These are phyloP conservation scores for Plasmodium reichenowi DNA, from an alignment of 169 alveolate genomes.

Conservation along the genomic window DNA sequence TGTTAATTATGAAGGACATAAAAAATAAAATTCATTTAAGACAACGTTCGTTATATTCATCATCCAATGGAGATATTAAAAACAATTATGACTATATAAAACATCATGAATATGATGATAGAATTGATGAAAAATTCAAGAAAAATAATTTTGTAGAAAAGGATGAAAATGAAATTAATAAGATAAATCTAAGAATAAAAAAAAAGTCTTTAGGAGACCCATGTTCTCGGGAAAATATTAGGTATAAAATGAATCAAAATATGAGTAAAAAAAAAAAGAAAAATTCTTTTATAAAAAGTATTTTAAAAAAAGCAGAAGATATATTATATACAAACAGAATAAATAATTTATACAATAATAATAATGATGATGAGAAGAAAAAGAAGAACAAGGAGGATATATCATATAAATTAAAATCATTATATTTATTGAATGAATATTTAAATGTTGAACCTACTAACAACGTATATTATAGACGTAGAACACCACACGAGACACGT, in stretches of 20 bases:
- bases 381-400: background rate
- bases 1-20: no score
- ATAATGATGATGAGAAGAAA: conserved; percentile 10
- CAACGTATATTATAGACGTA: conserved; percentile 65
- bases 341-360: background rate
- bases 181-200: conserved; percentile 25
- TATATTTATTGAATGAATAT: conserved; percentile 44
- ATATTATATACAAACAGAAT: background rate
- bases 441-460: conserved; percentile 61
- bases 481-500: conserved; percentile 56
- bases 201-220: background rate
- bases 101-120: no score
- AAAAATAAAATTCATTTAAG: no score
- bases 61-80: no score
- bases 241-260: background rate
- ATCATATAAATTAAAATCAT: conserved; percentile 3
- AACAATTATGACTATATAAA: no score
- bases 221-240: background rate
- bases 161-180: conserved; percentile 1
- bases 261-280: background rate
- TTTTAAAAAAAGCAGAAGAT: conserved; percentile 33
- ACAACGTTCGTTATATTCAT: no score
- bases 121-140: no score
- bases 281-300: conserved; percentile 25
- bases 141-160: background rate